Base-by-base conservation (phyloP, 306 rosid species). In the Coriaria nepalensis region DNA sequence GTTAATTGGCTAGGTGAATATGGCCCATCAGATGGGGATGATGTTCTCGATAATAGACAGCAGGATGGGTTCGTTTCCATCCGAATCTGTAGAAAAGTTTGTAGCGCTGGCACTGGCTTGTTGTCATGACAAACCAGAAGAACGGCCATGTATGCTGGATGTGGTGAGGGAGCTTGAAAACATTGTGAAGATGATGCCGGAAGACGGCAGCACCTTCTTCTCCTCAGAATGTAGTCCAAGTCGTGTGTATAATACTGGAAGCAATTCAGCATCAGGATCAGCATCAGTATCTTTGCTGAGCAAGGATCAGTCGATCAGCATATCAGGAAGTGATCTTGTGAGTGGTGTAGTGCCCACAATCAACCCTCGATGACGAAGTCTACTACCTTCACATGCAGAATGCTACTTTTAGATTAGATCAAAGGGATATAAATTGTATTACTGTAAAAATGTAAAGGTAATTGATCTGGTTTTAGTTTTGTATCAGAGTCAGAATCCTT, bases 111-210 rank as follows among this genome's bases (percentile, higher is more conserved):
- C 87, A 42, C 82, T 83, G 10, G 64, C 79, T 48, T 83, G 87
- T 58, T 83, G 94, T 66, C 71, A 71, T 47, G 84, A 83, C 35
- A 51, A 55, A 52, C 69, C 57, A 62, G 82, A 79, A 33, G 59
- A 58, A 43, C 50, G 94, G 13, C 94, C 94, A 10, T 59, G 73
- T 14, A 79, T 79, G 94, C 2, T 57, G 42, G 87, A 74, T 40
- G 87, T 83, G 65, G 94, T 79, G 47, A 79, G 85, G 64, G 77
- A 79, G 70, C 67, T 83, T 0, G 87, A 83, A 62, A 68, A 68
- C 62, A 71, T 83, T 36, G 69, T 71, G 36, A 59, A 62, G 35
- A 61, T 66, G 65, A 42, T 71, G 44, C 87, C 94, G 5, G 87
- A 72, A 55, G 45, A 62, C 4, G 76, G 75, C 55, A 70, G 57